Percentiles rank a stretch among this genome's conserved stretches.
Conservation (phyloP, 2,329 filamentous ascomycete species). For the Parafenestella ontariensis region DNA sequence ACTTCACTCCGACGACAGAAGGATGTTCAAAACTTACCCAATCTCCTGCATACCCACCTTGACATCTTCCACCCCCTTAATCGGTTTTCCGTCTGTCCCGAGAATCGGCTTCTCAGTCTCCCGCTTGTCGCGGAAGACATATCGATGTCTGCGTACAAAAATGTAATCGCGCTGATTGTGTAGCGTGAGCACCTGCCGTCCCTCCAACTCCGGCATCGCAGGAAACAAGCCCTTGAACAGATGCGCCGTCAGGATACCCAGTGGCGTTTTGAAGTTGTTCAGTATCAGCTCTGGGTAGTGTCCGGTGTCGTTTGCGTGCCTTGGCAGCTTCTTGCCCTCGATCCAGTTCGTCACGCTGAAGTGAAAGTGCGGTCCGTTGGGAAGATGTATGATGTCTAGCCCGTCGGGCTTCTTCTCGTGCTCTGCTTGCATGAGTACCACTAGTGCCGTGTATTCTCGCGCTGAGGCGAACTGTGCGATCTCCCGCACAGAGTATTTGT, state of each 20-base stretch:
- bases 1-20: not conserved
- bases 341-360: slow-evolving; percentile 92
- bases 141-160: slow-evolving; percentile 88
- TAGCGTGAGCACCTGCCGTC: slow-evolving; percentile 87
- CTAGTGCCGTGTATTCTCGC: slow-evolving; percentile 80
- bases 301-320: slow-evolving; percentile 84
- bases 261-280: slow-evolving; percentile 93
- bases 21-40: slow-evolving; percentile 53
- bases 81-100: slow-evolving; percentile 79
- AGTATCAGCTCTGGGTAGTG: slow-evolving; percentile 90
- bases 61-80: slow-evolving; percentile 85
- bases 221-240: slow-evolving; percentile 84
- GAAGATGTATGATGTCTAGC: slow-evolving; percentile 83
- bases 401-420: slow-evolving; percentile 79
- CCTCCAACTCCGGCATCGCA: slow-evolving; percentile 79
- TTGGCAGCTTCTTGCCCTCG: slow-evolving; percentile 84
- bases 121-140: slow-evolving; percentile 89
- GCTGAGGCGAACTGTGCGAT: slow-evolving; percentile 86
- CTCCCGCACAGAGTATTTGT: slow-evolving; percentile 92
- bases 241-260: slow-evolving; percentile 84
- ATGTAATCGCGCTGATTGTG: slow-evolving; percentile 98
- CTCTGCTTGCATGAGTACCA: slow-evolving; percentile 83
- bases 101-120: slow-evolving; percentile 86
- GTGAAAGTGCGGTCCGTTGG: slow-evolving; percentile 87
- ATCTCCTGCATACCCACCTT: slow-evolving; percentile 89